Conservation (phyloP, 148 eudicot species). For the Arctostaphylos glauca region DNA sequence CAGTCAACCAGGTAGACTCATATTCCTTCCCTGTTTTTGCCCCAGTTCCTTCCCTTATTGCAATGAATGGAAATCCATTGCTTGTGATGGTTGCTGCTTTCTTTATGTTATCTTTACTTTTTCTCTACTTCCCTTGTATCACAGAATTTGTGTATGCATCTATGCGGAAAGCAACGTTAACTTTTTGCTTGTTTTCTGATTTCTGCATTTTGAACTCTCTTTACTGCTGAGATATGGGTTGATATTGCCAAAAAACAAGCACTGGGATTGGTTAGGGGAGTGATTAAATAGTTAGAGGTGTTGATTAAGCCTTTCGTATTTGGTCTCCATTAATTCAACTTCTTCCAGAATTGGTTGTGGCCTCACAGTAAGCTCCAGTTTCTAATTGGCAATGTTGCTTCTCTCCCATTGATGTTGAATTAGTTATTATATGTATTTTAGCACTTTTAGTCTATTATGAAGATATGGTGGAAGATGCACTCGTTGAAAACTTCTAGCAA, state of each 20-base stretch:
- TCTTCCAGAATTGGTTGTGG: background rate
- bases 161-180: background rate
- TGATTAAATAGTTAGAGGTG: background rate
- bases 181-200: background rate
- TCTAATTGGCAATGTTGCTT: background rate
- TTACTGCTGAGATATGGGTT: background rate
- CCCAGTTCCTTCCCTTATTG: background rate
- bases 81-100: background rate
- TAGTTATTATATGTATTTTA: background rate
- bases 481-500: background rate
- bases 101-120: background rate
- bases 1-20: conserved; percentile 77
- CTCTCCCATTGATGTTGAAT: background rate
- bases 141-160: background rate
- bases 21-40: background rate
- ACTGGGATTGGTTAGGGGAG: background rate
- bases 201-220: background rate
- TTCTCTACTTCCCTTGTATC: background rate
- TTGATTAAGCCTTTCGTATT: background rate
- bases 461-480: background rate
- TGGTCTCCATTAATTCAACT: background rate
- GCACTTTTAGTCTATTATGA: background rate
- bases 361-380: background rate
- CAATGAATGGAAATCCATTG: background rate
- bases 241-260: background rate